Percentiles rank a stretch among this genome's conserved stretches.
Evolutionary conservation across 441 rosid genomes (phyloP).

Genomic region (Rhodomyrtus psidioides): DNA sequence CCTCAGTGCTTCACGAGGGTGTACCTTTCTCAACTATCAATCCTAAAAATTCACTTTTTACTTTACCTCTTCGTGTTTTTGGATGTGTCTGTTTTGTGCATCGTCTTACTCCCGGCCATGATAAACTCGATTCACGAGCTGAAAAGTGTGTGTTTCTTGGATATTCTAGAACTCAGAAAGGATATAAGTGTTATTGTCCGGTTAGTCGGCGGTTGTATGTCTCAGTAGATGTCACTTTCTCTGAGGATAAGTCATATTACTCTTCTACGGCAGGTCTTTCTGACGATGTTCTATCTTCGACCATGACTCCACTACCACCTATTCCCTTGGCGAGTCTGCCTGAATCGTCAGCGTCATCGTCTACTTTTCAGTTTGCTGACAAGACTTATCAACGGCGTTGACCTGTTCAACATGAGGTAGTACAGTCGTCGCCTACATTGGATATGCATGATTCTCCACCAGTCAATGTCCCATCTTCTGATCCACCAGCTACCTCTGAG

Average conservation of each 20-base stretch:
- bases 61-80: background rate
- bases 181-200: background rate
- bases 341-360: background rate
- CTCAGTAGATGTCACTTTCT: background rate
- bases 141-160: background rate
- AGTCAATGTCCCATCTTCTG: background rate
- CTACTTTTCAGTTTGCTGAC: background rate
- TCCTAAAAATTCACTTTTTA: background rate
- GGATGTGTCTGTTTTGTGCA: background rate
- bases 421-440: background rate
- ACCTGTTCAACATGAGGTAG: background rate
- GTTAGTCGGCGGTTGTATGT: background rate
- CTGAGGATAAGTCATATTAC: background rate
- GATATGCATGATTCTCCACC: background rate
- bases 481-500: background rate
- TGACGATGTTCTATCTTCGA: background rate
- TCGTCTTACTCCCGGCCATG: background rate
- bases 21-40: background rate
- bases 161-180: background rate
- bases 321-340: background rate
- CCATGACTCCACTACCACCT: background rate
- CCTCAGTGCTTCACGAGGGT: background rate
- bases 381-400: background rate
- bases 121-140: background rate
- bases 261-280: background rate